phyloP scores from a whole-genome alignment of 306 rosid species.

The Oemleria cerasiformis region DNA sequence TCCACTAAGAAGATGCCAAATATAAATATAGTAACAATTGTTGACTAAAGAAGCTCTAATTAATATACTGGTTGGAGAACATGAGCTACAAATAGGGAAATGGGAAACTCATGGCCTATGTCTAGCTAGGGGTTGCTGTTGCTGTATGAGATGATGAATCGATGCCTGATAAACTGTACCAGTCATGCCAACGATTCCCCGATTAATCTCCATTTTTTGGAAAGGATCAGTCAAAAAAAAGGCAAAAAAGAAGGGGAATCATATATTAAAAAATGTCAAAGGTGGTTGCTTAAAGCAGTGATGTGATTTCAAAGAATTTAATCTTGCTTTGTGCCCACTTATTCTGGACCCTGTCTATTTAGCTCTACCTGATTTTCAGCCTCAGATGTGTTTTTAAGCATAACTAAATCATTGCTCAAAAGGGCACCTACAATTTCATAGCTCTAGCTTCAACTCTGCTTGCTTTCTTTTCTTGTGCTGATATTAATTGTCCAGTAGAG shows the following conservation, averaged over 20 bases:
- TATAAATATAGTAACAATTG: constrained; percentile 7
- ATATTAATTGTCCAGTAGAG: background rate
- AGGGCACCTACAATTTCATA: constrained; percentile 15
- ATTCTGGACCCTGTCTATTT: constrained; percentile 39
- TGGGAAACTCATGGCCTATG: constrained; percentile 48
- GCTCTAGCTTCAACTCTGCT: constrained; percentile 20
- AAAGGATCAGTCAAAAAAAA: constrained; percentile 49
- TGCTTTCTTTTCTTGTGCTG: background rate
- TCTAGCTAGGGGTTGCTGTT: background rate
- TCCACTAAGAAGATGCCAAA: constrained; percentile 37
- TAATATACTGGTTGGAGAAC: background rate
- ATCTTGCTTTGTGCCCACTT: constrained; percentile 75
- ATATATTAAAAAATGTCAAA: constrained; percentile 38
- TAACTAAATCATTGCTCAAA: constrained; percentile 1
- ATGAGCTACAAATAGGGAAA: constrained; percentile 9
- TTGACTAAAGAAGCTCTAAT: background rate
- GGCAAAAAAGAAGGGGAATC: constrained; percentile 30
- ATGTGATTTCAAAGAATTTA: constrained; percentile 59
- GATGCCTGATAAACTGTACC: constrained; percentile 16
- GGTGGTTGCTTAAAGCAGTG: constrained; percentile 61
- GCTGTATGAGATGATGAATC: constrained; percentile 10
- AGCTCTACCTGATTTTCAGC: constrained; percentile 21
- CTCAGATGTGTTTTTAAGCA: constrained; percentile 21
- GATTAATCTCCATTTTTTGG: constrained; percentile 23
- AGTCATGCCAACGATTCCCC: constrained; percentile 33